Evolutionary conservation across 768 basidiomycete genomes (phyloP), one percentile per base, ranked within the genome.

Genomic region (Auricularia sp.): DNA sequence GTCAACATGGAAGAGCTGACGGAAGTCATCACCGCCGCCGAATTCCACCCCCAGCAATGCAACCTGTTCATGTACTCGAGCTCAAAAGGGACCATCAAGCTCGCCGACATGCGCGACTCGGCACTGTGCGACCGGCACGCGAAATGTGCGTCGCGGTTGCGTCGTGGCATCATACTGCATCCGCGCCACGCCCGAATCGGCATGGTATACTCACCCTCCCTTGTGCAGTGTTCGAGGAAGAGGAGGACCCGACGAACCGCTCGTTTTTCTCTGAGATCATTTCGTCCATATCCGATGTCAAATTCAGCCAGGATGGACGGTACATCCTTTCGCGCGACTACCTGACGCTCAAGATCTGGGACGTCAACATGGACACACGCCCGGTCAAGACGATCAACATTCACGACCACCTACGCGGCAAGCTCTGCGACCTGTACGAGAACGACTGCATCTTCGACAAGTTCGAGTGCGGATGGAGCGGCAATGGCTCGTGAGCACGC

Each of bases 401-500:
- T 71, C 97, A 99, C 73, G 97, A 99, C 71, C 96, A 98, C 76
- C 82, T 99, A 56, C 87, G 96, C 63, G 92, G 92, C 64, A 99
- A 98, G 76, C 86, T 99, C 7, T 99, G 97, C 75, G 97, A 99
- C 75, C 77, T 98, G 68, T 99, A 99, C 73, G 97, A 99, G 81
- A 99, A 98, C 71, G 97, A 99, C 73, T 98, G 97, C 77, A 99
- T 99, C 72, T 99, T 98, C 75, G 97, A 99, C 82, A 98, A 98
- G 77, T 99, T 98, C 70, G 97, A 99, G 78, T 98, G 97, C 75
- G 89, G 92, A 24, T 99, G 94, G 90, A 90, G 91, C 68, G 97
- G 97, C 44, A 92, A 97, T 73, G 96, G 97, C 88, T 77, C 76
- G 96, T 86, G 66, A 69, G 80, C 29, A 29, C 29, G 29, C 29